Evolutionary conservation across 495 filamentous ascomycete genomes (phyloP).

Genomic region (Entonaema liquescens): DNA sequence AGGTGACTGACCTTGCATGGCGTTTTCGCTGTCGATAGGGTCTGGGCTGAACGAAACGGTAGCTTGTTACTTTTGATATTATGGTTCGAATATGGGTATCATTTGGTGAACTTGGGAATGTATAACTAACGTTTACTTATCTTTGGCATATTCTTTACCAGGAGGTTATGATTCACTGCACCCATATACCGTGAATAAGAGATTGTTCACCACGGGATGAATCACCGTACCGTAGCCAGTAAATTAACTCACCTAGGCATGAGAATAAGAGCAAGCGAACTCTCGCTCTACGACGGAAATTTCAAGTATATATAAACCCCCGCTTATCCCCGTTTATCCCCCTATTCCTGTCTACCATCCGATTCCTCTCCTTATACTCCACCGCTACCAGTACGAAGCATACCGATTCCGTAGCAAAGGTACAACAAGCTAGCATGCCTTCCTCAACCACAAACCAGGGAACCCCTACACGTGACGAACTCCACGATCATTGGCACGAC

Average conservation of each 20-base stretch:
- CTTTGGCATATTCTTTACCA: no score
- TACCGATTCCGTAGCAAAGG: not conserved
- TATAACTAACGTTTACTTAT: no score
- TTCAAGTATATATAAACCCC: not conserved
- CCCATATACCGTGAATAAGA: not conserved
- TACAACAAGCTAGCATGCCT: no score
- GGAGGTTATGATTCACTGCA: not conserved
- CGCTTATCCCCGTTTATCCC: not conserved
- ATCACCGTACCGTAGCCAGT: not conserved
- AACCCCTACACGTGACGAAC: no score
- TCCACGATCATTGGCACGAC: no score
- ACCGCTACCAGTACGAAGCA: not conserved
- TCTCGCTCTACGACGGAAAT: not conserved
- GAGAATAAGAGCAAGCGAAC: not conserved
- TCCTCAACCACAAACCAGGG: no score
- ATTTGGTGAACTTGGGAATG: no score
- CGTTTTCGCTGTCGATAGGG: no score
- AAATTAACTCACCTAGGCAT: not conserved
- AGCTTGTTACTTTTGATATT: no score
- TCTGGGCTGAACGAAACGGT: no score
- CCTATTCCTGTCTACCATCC: not conserved
- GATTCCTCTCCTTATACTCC: not conserved
- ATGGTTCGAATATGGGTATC: no score
- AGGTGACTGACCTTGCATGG: not conserved
- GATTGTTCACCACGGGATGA: not conserved